These are phyloP conservation scores for Nidularia pulvinata DNA, from an alignment of 768 basidiomycete genomes.

Conservation along the genomic window DNA sequence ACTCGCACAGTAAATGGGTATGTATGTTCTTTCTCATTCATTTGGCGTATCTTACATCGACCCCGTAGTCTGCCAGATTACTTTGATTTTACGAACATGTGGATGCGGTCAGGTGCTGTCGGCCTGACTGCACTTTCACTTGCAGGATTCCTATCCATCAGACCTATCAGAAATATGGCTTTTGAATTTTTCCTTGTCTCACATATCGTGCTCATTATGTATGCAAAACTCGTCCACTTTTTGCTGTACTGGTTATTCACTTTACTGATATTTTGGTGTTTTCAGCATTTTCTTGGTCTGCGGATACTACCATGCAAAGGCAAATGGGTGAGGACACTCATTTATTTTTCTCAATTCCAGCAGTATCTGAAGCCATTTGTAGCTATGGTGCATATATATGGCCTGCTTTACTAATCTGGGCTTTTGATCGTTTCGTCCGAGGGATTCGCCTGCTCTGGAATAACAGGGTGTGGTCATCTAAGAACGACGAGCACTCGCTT, in stretches of 20 bases:
- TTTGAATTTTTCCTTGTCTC: constrained; percentile 41
- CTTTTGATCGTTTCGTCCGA: constrained; percentile 40
- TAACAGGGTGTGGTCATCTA: constrained; percentile 28
- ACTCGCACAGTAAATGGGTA: constrained; percentile 24
- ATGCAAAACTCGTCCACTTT: too few relatives aligned
- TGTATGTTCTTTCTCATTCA: neutral
- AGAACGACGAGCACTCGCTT: constrained; percentile 10
- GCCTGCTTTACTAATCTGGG: constrained; percentile 47
- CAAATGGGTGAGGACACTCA: constrained; percentile 19
- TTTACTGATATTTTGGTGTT: constrained; percentile 8
- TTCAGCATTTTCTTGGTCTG: constrained; percentile 35
- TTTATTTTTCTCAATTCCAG: too few relatives aligned
- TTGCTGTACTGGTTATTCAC: constrained; percentile 3
- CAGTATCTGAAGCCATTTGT: too few relatives aligned
- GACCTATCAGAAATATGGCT: constrained; percentile 32
- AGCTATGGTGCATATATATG: constrained; percentile 42
- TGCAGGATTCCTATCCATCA: constrained; percentile 31
- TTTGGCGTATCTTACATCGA: constrained; percentile 26
- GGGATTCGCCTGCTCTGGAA: constrained; percentile 33
- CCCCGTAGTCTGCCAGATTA: too few relatives aligned
- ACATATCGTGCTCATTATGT: constrained; percentile 27
- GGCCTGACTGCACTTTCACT: constrained; percentile 31
- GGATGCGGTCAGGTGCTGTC: constrained; percentile 29
- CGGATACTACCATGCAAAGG: constrained; percentile 34
- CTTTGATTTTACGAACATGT: constrained; percentile 30